phyloP scores from a whole-genome alignment of 192 early-diverging fungal genomes.

The Podila epicladia region DNA sequence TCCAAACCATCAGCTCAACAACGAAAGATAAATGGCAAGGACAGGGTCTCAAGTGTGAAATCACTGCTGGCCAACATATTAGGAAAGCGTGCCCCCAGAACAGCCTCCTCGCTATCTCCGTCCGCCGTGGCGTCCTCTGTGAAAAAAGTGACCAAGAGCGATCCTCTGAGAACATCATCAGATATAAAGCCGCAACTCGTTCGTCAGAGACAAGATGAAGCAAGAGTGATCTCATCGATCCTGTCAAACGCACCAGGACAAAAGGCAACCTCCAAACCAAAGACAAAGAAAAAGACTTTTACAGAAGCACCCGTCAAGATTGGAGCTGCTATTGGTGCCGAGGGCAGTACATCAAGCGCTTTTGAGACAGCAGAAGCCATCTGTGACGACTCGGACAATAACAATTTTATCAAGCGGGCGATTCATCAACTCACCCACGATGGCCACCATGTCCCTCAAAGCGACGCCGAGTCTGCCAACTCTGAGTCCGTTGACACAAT shows the following conservation, averaged over 20 bases:
- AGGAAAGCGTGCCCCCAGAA: background rate
- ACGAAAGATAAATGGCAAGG: no score
- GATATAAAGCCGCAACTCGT: background rate
- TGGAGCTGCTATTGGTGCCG: background rate
- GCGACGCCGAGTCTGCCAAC: background rate
- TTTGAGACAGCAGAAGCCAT: constrained; percentile 1
- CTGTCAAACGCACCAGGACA: no score
- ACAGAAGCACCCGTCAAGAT: background rate
- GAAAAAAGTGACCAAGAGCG: background rate
- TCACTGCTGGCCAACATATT: background rate
- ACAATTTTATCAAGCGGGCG: background rate
- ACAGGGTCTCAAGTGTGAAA: background rate
- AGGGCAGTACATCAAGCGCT: background rate
- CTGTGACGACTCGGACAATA: background rate
- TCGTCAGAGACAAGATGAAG: background rate
- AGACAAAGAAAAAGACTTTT: no score
- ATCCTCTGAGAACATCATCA: background rate
- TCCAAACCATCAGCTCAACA: no score
- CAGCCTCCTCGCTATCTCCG: background rate
- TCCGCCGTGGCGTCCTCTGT: background rate
- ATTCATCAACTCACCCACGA: background rate
- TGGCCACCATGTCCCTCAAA: background rate
- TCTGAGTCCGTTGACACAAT: no score
- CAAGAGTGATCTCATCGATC: background rate
- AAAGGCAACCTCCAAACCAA: no score